Percentiles rank a stretch among this genome's conserved stretches.
These are phyloP conservation scores for Roridomyces roridus DNA, from an alignment of 768 basidiomycete species.

Conservation along the genomic window DNA sequence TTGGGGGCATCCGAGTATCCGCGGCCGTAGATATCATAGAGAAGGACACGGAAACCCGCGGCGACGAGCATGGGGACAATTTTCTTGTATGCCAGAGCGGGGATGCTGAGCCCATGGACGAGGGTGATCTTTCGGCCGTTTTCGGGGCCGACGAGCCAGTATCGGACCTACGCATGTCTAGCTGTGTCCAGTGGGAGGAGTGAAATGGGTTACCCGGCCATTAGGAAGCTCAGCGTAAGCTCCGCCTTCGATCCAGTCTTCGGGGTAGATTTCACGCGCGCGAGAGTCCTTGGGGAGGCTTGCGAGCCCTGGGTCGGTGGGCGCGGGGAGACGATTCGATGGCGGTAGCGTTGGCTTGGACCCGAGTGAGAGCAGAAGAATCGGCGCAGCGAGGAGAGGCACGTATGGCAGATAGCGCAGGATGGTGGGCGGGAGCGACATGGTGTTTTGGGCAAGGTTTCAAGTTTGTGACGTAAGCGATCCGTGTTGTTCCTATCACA, in stretches of 20 bases:
- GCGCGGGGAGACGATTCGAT: constrained; percentile 24
- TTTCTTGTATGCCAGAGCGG: constrained; percentile 50
- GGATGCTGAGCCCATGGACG: constrained; percentile 56
- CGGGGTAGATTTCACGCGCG: constrained; percentile 52
- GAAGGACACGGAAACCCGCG: constrained; percentile 52
- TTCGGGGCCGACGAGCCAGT: constrained; percentile 58
- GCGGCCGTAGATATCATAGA: constrained; percentile 61
- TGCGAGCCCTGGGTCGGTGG: constrained; percentile 48
- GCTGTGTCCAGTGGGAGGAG: too few species aligned
- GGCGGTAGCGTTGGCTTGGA: background rate
- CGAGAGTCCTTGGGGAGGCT: constrained; percentile 41
- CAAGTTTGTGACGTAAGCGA: too few species aligned
- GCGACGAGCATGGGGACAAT: constrained; percentile 50
- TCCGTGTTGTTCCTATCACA: too few species aligned
- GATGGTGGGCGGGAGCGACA: too few species aligned
- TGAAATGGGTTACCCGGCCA: constrained; percentile 42
- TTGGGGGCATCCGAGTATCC: constrained; percentile 62
- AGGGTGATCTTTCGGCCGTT: constrained; percentile 55
- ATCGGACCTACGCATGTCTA: constrained; percentile 44
- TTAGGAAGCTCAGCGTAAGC: constrained; percentile 51
- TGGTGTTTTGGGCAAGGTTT: too few species aligned
- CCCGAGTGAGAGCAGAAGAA: too few species aligned
- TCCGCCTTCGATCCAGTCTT: constrained; percentile 48
- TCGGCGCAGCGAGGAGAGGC: too few species aligned
- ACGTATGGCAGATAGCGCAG: too few species aligned